Evolutionary conservation across 192 early-diverging fungal genomes (phyloP), one percentile per base, ranked within the genome.

Genomic region (Entomortierella lignicola): DNA sequence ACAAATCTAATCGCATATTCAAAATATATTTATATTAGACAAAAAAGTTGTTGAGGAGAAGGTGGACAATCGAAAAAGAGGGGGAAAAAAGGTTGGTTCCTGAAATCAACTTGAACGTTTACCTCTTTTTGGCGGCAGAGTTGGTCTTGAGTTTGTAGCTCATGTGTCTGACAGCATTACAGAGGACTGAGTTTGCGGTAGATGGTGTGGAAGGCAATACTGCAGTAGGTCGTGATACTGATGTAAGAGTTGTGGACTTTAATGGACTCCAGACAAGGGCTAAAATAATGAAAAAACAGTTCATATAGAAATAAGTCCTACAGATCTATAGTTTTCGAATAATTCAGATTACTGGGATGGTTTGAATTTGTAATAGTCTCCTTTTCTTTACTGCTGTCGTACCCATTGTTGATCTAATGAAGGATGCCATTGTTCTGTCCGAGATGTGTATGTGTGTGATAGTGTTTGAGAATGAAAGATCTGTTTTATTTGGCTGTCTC

Each of bases 101-200:
- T n/a, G n/a, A n/a, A n/a, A n/a, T n/a, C n/a, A n/a, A n/a, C n/a
- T n/a, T n/a, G n/a, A n/a, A n/a, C n/a, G n/a, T n/a, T 42, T 70
- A 79, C 75, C 75, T 79, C 67, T 79, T 79, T 63, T 79, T 79
- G 42, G 75, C 67, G 23, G 75, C 48, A 55, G 75, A 79, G 67
- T 79, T 79, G 41, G 75, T 79, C 68, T 79, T 79, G 39, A 79
- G 68, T 52, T 79, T 79, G 57, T 79, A 79, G 55, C 66, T 69
- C 75, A 79, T 79, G 39, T 79, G 61, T 29, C 75, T 67, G 39
- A 79, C 75, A 29, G 75, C 67, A 30, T 79, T 79, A 63, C 67
- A 79, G 41, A 79, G 75, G 42, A 70, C 12, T 56, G 75, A 79
- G 23, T 42, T 70, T 18, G 67, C 42, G 30, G 68, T 51, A 4